Percentiles rank a stretch among this genome's conserved stretches.
Evolutionary conservation across 208 protist species (phyloP).

Genomic region (Wallacemonas sp.): DNA sequence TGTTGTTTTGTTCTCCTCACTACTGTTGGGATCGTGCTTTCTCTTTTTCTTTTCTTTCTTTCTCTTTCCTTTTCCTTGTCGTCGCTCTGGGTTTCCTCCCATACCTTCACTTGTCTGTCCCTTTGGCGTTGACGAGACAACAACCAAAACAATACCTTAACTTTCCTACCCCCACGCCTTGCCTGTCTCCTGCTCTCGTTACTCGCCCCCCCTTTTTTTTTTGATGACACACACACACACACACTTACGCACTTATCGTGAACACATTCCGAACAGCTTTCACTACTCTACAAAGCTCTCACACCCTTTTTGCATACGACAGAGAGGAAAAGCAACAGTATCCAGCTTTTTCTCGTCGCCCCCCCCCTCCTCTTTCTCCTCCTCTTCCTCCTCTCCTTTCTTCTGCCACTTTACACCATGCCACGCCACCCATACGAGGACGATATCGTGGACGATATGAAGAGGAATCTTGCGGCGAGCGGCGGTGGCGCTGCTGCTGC

Average conservation of each 20-base stretch:
- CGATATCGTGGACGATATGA: conserved; percentile 52
- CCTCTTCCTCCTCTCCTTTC: conserved; percentile 10
- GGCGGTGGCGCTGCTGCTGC: background rate
- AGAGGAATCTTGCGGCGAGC: conserved; percentile 24
- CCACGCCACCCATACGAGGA: conserved; percentile 21
- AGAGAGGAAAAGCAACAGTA: background rate
- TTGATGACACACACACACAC: background rate
- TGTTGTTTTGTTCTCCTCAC: no score
- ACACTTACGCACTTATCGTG: no score
- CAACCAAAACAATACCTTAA: no score
- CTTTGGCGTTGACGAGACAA: no score
- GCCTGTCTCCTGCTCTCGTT: no score
- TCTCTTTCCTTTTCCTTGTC: conserved; percentile 7
- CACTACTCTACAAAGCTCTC: no score
- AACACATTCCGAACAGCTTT: no score
- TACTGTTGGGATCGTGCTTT: background rate
- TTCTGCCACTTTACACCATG: background rate
- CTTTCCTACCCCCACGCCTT: no score
- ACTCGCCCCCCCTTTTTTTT: no score
- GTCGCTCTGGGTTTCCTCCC: no score
- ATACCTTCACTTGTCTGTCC: no score
- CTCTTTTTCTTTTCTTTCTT: conserved; percentile 8
- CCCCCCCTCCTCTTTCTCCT: conserved; percentile 10
- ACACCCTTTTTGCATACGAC: no score
- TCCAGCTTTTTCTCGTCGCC: background rate